Evolutionary conservation across 2,329 filamentous ascomycete genomes (phyloP).

Genomic region (Calonectria pseudoreteaudii): DNA sequence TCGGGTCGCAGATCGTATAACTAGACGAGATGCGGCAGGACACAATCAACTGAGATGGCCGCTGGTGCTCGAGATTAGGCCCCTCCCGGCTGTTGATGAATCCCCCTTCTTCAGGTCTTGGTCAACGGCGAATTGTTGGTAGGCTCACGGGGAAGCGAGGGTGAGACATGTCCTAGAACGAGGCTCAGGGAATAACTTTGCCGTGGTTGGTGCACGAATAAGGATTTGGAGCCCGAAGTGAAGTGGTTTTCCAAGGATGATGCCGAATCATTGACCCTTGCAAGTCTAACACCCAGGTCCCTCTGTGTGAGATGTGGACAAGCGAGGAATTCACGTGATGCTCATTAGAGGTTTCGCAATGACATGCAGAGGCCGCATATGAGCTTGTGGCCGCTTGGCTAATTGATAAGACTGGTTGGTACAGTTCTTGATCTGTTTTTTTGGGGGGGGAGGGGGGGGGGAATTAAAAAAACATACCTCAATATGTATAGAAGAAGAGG

Average conservation of each 20-base stretch:
- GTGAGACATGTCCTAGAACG: neutral
- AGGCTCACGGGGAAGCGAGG: neutral
- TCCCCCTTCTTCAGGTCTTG: neutral
- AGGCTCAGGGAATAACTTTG: neutral
- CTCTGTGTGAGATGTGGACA: neutral
- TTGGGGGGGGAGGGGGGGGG: no score
- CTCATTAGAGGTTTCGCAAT: neutral
- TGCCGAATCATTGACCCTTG: neutral
- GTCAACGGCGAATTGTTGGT: neutral
- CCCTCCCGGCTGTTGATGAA: neutral
- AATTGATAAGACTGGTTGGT: neutral
- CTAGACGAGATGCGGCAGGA: conserved; percentile 7
- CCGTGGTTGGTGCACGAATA: neutral
- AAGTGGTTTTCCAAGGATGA: neutral
- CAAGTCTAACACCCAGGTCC: neutral
- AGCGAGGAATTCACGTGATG: neutral
- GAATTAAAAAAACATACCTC: neutral
- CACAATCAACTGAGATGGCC: neutral
- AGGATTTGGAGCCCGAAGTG: neutral
- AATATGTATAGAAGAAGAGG: neutral
- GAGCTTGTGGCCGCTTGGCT: neutral
- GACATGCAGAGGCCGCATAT: neutral
- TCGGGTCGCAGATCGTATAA: conserved; percentile 12
- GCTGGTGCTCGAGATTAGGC: neutral
- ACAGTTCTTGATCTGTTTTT: neutral